Conservation (phyloP, 164 flowering plant species). For the Magnolia officinalis region DNA sequence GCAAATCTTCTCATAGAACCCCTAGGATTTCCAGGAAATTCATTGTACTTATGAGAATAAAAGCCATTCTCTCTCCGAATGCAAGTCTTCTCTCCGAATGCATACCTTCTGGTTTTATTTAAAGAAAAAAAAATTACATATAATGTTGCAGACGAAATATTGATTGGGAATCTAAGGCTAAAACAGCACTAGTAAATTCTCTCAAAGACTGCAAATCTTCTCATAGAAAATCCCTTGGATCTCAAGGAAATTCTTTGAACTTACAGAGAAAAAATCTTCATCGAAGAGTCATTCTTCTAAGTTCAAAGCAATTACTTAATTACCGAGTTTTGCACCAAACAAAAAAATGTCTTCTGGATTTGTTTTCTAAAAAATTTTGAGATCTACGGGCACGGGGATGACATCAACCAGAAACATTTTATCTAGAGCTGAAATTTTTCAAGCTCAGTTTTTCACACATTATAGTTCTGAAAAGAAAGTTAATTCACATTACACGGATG, state of each 20-base stretch:
- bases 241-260: not conserved
- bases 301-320: not conserved
- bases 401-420: not conserved
- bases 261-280: not conserved
- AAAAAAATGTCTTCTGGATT: not conserved
- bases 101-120: no score
- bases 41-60: no score
- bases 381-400: not conserved
- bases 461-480: not conserved
- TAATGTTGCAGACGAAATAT: no score
- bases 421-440: not conserved
- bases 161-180: no score
- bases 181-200: no score
- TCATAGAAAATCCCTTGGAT: no score
- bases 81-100: no score
- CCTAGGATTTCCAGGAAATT: no score
- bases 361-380: not conserved
- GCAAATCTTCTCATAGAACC: no score
- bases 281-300: not conserved
- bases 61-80: no score
- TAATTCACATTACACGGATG: not conserved
- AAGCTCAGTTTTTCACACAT: not conserved
- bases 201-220: no score
- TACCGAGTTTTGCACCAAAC: not conserved
- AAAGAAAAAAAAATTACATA: no score